phyloP scores from a whole-genome alignment of 176 grass and related monocot genomes.

The Eleusine coracana region DNA sequence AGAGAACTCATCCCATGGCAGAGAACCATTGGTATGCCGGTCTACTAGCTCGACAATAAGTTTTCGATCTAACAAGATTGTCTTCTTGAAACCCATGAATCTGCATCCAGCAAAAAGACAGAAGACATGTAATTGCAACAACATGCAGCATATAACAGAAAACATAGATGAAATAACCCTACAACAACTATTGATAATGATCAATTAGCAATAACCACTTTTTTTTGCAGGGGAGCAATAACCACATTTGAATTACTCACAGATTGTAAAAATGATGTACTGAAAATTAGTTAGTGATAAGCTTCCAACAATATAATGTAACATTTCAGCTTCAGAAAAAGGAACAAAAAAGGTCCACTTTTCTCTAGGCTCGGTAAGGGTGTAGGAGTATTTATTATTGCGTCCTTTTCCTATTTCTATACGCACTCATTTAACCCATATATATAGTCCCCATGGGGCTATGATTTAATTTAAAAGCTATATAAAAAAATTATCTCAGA shows the following conservation, averaged over 20 bases:
- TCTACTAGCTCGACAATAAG: conserved; percentile 82
- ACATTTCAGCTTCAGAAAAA: not conserved
- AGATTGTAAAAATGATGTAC: not conserved
- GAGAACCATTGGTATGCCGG: conserved; percentile 62
- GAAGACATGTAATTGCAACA: conserved; percentile 5
- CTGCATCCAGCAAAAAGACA: conserved; percentile 38
- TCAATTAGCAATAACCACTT: conserved; percentile 1
- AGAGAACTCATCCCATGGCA: conserved; percentile 93
- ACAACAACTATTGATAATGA: not conserved
- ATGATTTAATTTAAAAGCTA: no score
- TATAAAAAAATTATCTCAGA: not conserved
- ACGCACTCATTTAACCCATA: no score
- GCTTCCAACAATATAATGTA: not conserved
- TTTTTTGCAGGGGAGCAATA: not conserved
- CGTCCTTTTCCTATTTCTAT: no score
- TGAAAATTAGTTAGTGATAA: not conserved
- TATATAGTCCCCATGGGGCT: no score
- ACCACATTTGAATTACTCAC: not conserved
- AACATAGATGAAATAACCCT: not conserved
- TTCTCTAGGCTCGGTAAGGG: not conserved
- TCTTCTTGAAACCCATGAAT: conserved; percentile 91
- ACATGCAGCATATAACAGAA: conserved; percentile 3
- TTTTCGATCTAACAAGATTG: conserved; percentile 75
- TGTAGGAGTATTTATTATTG: no score
- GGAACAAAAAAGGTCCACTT: not conserved